Conservation (phyloP, 192 early-diverging fungal genomes). For the Umbelopsis isabellina region DNA sequence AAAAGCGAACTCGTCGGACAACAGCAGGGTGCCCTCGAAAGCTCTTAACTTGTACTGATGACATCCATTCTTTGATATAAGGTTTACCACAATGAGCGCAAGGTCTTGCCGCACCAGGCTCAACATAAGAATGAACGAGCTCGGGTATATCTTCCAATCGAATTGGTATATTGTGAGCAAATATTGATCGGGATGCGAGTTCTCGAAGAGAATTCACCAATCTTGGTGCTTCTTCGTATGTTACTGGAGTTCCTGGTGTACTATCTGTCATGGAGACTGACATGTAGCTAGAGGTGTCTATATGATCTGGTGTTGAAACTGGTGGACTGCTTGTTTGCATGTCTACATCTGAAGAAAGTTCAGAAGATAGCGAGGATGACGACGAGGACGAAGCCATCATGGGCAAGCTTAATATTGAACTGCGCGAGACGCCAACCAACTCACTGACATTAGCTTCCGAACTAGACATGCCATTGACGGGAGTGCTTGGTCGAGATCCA, state of each 20-base stretch:
- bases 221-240: conserved; percentile 4
- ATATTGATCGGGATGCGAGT: conserved; percentile 42
- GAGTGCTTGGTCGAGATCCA: conserved; percentile 26
- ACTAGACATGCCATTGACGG: neutral
- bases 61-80: conserved; percentile 60
- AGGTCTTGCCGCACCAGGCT: conserved; percentile 39
- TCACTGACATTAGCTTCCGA: neutral
- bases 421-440: neutral
- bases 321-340: neutral
- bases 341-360: neutral
- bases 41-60: conserved; percentile 54
- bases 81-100: conserved; percentile 43
- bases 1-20: conserved; percentile 54
- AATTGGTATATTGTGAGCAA: conserved; percentile 32
- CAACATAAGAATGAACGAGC: conserved; percentile 19
- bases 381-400: conserved; percentile 2
- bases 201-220: conserved; percentile 50
- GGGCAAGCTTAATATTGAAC: neutral
- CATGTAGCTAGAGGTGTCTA: too few species aligned
- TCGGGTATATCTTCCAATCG: conserved; percentile 13
- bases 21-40: conserved; percentile 56
- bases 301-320: too few species aligned
- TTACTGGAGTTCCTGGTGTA: neutral
- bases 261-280: neutral
- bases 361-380: neutral